A percentile compares a stretch with the other conserved stretches of the same genome.
These are phyloP conservation scores for Balamuthia mandrillaris DNA, from an alignment of 208 protist genomes.

Conservation along the genomic window DNA sequence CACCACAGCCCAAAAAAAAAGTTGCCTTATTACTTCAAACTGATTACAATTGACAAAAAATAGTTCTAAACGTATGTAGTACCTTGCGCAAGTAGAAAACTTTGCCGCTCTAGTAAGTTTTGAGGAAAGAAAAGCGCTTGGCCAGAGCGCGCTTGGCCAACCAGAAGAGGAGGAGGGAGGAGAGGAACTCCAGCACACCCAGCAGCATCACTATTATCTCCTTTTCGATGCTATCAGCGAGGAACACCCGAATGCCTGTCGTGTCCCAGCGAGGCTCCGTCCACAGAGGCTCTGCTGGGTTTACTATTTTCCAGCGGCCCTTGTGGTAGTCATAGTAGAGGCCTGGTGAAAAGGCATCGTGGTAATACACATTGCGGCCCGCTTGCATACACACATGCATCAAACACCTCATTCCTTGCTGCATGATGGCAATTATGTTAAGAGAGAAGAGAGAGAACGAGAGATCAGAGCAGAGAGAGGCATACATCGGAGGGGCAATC, in stretches of 20 bases:
- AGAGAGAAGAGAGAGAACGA: background rate
- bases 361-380: slow-evolving; percentile 4
- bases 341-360: background rate
- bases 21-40: too few relatives aligned
- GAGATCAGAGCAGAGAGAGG: background rate
- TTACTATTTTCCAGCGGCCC: background rate
- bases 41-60: too few relatives aligned
- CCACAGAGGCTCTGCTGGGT: background rate
- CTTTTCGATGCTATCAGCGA: background rate
- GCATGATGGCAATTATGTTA: background rate
- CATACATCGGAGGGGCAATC: background rate
- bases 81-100: too few relatives aligned
- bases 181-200: background rate
- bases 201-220: background rate
- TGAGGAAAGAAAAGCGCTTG: background rate
- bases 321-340: background rate
- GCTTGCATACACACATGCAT: background rate
- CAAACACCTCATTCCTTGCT: slow-evolving; percentile 5
- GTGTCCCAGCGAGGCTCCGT: slow-evolving; percentile 25
- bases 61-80: too few relatives aligned
- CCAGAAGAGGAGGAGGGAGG: slow-evolving; percentile 4
- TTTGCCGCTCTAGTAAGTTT: too few relatives aligned
- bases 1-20: too few relatives aligned
- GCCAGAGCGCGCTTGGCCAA: background rate
- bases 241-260: background rate